These are phyloP conservation scores for Coffea eugenioides DNA, from an alignment of 257 asterid genomes.

Conservation along the genomic window DNA sequence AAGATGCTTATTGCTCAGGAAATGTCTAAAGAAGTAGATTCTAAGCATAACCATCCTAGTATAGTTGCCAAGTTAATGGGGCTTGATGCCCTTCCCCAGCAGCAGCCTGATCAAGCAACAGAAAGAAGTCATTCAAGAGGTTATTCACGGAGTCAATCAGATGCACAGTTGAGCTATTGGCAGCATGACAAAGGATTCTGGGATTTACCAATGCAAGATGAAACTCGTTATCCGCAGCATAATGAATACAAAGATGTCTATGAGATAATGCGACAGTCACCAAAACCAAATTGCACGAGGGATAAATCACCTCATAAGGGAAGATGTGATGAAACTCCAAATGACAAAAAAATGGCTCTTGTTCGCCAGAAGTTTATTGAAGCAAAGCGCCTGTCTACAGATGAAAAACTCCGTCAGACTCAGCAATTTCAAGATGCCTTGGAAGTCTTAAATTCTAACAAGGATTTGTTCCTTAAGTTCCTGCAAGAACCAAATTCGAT, in stretches of 20 bases:
- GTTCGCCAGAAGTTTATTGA: constrained; percentile 90
- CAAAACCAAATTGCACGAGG: constrained; percentile 32
- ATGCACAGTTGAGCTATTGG: constrained; percentile 61
- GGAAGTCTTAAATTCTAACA: constrained; percentile 83
- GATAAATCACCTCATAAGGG: constrained; percentile 50
- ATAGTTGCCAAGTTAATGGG: constrained; percentile 98
- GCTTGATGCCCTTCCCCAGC: constrained; percentile 83
- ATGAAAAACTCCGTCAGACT: constrained; percentile 75
- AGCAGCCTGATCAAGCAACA: constrained; percentile 47
- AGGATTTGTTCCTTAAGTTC: constrained; percentile 80
- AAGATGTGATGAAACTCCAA: constrained; percentile 37
- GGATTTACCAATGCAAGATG: constrained; percentile 26
- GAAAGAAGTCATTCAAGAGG: constrained; percentile 44
- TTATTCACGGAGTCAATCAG: constrained; percentile 58
- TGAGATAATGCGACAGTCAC: constrained; percentile 60
- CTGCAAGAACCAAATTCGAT: constrained; percentile 86
- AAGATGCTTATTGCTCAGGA: constrained; percentile 93
- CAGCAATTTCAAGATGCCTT: constrained; percentile 86
- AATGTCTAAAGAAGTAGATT: constrained; percentile 77
- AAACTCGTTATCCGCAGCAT: constrained; percentile 37
- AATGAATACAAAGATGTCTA: constrained; percentile 61
- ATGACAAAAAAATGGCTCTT: constrained; percentile 65
- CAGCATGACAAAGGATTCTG: constrained; percentile 60
- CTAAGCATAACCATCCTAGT: constrained; percentile 62
- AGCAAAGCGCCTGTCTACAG: constrained; percentile 82